Percentiles rank a stretch among this genome's conserved stretches.
phyloP scores from a whole-genome alignment of 257 asterid genomes.

The Nicotiana sylvestris region DNA sequence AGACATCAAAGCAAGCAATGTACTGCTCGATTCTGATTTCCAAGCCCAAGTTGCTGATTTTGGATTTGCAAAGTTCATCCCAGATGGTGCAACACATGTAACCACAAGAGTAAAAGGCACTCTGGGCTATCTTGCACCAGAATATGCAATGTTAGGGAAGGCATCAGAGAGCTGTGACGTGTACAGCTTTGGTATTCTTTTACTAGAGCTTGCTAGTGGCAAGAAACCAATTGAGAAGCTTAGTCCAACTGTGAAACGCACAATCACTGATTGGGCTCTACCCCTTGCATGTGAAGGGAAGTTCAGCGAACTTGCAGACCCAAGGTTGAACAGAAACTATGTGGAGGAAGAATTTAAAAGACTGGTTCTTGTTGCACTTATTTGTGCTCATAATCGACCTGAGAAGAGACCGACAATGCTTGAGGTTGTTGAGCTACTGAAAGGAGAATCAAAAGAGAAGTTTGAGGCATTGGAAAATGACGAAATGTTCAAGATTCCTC shows the following conservation, averaged over 20 bases:
- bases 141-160: constrained; percentile 81
- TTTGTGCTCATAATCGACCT: constrained; percentile 56
- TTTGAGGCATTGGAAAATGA: constrained; percentile 54
- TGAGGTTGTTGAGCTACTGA: constrained; percentile 68
- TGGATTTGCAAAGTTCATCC: constrained; percentile 80
- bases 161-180: constrained; percentile 91
- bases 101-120: constrained; percentile 84
- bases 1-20: constrained; percentile 85
- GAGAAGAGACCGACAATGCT: constrained; percentile 85
- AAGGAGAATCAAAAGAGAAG: constrained; percentile 66
- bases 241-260: constrained; percentile 36
- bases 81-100: constrained; percentile 88
- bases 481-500: constrained; percentile 54
- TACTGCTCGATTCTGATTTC: constrained; percentile 67
- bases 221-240: constrained; percentile 79
- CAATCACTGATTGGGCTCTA: constrained; percentile 80
- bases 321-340: constrained; percentile 52
- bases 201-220: constrained; percentile 91
- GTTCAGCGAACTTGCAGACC: constrained; percentile 64
- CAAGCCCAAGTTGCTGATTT: constrained; percentile 86
- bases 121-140: constrained; percentile 92
- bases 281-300: constrained; percentile 60
- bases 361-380: constrained; percentile 54
- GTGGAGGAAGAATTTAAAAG: constrained; percentile 78
- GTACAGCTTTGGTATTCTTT: constrained; percentile 85